Evolutionary conservation across 768 basidiomycete genomes (phyloP).

Genomic region (Leccinum fibrillosum): DNA sequence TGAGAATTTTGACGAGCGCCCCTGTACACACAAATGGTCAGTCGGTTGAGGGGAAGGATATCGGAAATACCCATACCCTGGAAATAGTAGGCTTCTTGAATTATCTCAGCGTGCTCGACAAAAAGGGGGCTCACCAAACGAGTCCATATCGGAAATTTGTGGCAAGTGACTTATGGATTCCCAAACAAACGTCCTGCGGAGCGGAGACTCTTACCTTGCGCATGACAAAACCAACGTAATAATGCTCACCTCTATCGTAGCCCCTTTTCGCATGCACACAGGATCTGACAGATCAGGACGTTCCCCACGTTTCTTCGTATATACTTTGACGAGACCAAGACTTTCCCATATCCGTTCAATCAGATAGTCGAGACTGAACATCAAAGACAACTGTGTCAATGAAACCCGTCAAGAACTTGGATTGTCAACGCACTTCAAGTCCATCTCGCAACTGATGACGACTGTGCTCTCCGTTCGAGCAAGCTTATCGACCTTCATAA

Average conservation of each 20-base stretch:
- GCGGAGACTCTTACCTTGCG: background rate
- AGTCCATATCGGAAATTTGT: slow-evolving; percentile 92
- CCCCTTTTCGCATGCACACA: slow-evolving; percentile 84
- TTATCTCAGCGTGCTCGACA: background rate
- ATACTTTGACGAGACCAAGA: slow-evolving; percentile 82
- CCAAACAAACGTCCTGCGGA: slow-evolving; percentile 79
- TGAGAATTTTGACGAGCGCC: slow-evolving; percentile 90
- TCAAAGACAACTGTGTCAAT: slow-evolving; percentile 6
- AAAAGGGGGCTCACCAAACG: slow-evolving; percentile 64
- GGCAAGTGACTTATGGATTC: slow-evolving; percentile 86
- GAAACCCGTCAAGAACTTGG: background rate
- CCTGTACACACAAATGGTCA: slow-evolving; percentile 42
- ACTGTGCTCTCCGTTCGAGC: slow-evolving; percentile 79
- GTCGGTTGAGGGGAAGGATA: background rate
- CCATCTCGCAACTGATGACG: slow-evolving; percentile 97
- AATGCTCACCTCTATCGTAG: slow-evolving; percentile 76
- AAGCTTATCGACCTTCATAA: slow-evolving; percentile 64
- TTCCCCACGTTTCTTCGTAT: slow-evolving; percentile 96
- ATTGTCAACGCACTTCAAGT: slow-evolving; percentile 63
- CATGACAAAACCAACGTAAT: background rate
- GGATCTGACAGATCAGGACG: slow-evolving; percentile 92
- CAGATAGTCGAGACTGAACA: slow-evolving; percentile 60
- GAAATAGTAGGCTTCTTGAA: slow-evolving; percentile 2
- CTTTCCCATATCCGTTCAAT: slow-evolving; percentile 79
- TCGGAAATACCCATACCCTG: slow-evolving; percentile 23